These are phyloP conservation scores for Pichia manshurica DNA, from an alignment of 805 yeast genomes.

Conservation along the genomic window DNA sequence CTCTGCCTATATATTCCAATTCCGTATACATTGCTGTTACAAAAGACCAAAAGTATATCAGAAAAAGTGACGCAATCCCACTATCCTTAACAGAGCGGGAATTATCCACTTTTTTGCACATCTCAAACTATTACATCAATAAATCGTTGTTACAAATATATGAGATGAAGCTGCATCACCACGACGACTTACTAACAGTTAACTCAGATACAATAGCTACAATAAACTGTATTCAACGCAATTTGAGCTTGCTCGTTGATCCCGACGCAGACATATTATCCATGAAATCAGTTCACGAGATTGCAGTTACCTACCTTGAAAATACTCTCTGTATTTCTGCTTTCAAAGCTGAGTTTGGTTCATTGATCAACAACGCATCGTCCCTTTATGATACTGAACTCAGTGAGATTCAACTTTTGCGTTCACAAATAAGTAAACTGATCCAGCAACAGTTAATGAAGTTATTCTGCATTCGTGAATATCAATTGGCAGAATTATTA, in stretches of 20 bases:
- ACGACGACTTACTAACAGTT: background rate
- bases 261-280: background rate
- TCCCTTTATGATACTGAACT: background rate
- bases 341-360: slow-evolving; percentile 9
- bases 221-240: slow-evolving; percentile 4
- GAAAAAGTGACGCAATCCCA: background rate
- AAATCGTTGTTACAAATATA: background rate
- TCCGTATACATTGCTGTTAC: background rate
- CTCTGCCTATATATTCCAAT: background rate
- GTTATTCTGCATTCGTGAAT: slow-evolving; percentile 47
- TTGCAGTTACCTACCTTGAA: slow-evolving; percentile 4
- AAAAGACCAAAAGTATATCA: background rate
- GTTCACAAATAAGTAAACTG: background rate
- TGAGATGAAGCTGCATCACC: background rate
- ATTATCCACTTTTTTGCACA: slow-evolving; percentile 4
- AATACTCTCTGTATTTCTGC: slow-evolving; percentile 8
- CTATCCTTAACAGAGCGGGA: background rate
- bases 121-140: slow-evolving; percentile 3
- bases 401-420: background rate
- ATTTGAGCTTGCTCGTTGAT: background rate
- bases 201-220: background rate
- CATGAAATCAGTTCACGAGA: background rate
- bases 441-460: slow-evolving; percentile 30
- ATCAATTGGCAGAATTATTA: slow-evolving; percentile 35
- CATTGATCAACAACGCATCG: background rate